Evolutionary conservation across 2,329 filamentous ascomycete species (phyloP), one percentile per base, ranked within the genome.

Genomic region (Alternaria solani): DNA sequence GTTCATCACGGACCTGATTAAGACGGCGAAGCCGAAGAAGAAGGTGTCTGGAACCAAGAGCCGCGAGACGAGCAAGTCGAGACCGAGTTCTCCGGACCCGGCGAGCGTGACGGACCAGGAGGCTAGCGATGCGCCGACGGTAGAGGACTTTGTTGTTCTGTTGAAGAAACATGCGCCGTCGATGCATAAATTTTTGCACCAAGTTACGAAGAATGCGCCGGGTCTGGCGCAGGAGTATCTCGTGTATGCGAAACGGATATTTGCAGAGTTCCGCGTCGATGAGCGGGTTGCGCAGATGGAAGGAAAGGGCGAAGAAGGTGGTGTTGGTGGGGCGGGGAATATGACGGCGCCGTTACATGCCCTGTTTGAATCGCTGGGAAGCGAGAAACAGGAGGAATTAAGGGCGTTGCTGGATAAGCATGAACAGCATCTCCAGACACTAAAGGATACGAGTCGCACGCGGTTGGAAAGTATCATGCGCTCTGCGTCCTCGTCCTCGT

Each of bases 1-100:
- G 9, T 93, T 95, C 69, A 74, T 94, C 23, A 85, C 86, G 6
- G 91, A 93, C 64, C 85, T 94, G 58, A 87, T 95, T 74, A 87
- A 87, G 62, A 83, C 71, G 3, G 78, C 80, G 9, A 81, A 83
- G 43, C 74, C 73, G 20, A 77, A 76, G 47, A 78, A 70, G 41
- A 77, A 75, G 42, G 71, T 4, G 4, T 23, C 20, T 23, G 20
- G 66, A 6, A 61, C 32, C 25, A 66, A 66, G 28, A 74, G 70
- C 55, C 63, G 67, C 7, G 61, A 73, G 41, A 53, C 63, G 38
- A 67, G 64, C 9, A 70, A 73, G 26, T 63, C 59, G n/a, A 65
- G 70, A 2, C 51, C 57, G 3, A 69, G 61, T 49, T 74, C 73
- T 5, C 62, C 67, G 25, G 52, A 67, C 5, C 70, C 69, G 12